Evolutionary conservation across 2,329 filamentous ascomycete species (phyloP), one percentile per base, ranked within the genome.

Genomic region (Penicillium corylophilum): DNA sequence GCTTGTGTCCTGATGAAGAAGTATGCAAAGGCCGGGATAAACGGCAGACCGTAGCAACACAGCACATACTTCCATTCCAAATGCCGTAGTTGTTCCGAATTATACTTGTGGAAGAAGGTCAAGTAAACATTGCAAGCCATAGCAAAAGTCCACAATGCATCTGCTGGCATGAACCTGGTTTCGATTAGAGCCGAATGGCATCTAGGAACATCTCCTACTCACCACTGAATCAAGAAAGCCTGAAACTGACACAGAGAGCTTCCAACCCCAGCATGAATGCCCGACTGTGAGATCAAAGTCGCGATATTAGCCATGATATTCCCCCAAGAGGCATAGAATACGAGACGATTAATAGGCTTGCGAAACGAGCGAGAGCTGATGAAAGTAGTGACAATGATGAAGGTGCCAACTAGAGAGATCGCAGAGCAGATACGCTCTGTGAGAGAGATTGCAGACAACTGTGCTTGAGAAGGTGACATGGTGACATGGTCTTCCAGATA

Each of bases 71-170:
- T 85, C 41, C 85, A 81, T 65, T 94, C 90, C 65, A 93, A 79
- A 40, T 71, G 77, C 10, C 83, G 83, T 13, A 94, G 74, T 46
- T 81, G 79, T 4, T 78, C 71, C 1, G 85, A 82, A 53, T 87
- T 83, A 60, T 85, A 92, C 56, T 87, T 88, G 63, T 78, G 79
- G 69, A 90, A 91, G 64, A 94, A 90, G 0, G 89, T 91, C 13
- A 93, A 73, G 68, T 90, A 90, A 46, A 94, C 89, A 66, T 94
- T 95, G 60, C 86, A 79, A 1, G 89, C 88, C 89, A 95, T 94
- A 48, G 87, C 84, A 52, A 92, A 77, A 1, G 87, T 88, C 88
- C 86, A 92, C 41, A 87, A 77, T 1, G 86, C 84, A 73, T 90
- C 87, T 5, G 87, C 87, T 1, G 85, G 85, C 79, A 90, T 84